Percentiles rank a stretch among this genome's conserved stretches.
Conservation (phyloP, 2,329 filamentous ascomycete genomes). For the Pestalotiopsis fici region DNA sequence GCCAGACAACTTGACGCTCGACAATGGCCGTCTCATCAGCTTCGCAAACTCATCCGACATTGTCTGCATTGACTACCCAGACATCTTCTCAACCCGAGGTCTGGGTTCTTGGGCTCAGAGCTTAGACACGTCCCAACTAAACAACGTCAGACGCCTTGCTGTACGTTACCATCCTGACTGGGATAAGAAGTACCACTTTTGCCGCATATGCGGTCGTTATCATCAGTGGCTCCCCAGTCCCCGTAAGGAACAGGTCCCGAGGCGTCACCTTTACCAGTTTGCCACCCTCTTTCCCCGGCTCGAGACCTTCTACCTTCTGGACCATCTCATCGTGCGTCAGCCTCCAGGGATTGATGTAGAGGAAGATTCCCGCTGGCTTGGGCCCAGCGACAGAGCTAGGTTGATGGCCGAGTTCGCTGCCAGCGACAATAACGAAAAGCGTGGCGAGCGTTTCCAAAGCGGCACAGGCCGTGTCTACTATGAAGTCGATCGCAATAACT, state of each 20-base stretch:
- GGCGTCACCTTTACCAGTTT: slow-evolving; percentile 45
- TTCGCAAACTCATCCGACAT: slow-evolving; percentile 26
- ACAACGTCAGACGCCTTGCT: slow-evolving; percentile 38
- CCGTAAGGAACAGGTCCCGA: slow-evolving; percentile 28
- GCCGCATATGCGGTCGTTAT: slow-evolving; percentile 32
- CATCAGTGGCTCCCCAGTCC: slow-evolving; percentile 20
- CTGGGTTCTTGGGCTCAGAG: slow-evolving; percentile 24
- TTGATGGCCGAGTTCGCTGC: neutral
- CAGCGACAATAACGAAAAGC: neutral
- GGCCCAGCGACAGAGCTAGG: slow-evolving; percentile 14
- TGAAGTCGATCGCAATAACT: slow-evolving; percentile 33
- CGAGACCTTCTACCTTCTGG: slow-evolving; percentile 45
- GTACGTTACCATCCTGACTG: slow-evolving; percentile 44
- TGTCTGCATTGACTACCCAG: slow-evolving; percentile 30
- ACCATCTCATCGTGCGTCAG: slow-evolving; percentile 40
- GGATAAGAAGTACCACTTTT: slow-evolving; percentile 33
- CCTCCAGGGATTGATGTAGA: slow-evolving; percentile 6
- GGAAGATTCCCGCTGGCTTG: neutral
- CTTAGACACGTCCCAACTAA: slow-evolving; percentile 24
- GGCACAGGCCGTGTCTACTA: slow-evolving; percentile 28
- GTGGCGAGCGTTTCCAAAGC: slow-evolving; percentile 26
- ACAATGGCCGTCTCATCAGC: slow-evolving; percentile 22
- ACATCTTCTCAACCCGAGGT: slow-evolving; percentile 14
- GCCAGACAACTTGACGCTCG: slow-evolving; percentile 22
- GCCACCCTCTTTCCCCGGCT: slow-evolving; percentile 41